Conservation (phyloP, 495 filamentous ascomycete species). For the Penicillium fimorum region DNA sequence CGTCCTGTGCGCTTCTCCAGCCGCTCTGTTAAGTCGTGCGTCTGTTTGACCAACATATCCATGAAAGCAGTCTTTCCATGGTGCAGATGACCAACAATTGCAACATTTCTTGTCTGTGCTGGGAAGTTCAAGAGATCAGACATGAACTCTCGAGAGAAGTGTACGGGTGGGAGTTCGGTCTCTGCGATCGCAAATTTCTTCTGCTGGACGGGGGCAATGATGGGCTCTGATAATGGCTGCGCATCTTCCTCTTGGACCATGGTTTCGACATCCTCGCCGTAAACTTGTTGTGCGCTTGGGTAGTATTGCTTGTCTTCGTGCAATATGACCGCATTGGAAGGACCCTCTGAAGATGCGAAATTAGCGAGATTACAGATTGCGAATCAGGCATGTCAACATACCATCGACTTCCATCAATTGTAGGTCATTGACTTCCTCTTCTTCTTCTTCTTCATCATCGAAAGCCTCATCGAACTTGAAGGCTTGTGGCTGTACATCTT, state of each 20-base stretch:
- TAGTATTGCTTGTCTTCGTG: conserved; percentile 99
- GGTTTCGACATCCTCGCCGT: conserved; percentile 90
- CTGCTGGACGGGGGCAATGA: conserved; percentile 86
- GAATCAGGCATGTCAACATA: conserved; percentile 31
- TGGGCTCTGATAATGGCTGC: conserved; percentile 86
- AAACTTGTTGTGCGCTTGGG: conserved; percentile 91
- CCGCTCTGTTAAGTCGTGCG: conserved; percentile 77
- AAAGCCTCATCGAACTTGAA: conserved; percentile 78
- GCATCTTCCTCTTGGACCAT: conserved; percentile 97
- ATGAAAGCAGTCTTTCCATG: conserved; percentile 98
- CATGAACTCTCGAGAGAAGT: conserved; percentile 89
- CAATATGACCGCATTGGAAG: conserved; percentile 92
- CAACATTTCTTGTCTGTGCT: conserved; percentile 89
- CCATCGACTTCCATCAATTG: conserved; percentile 95
- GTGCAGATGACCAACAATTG: conserved; percentile 87
- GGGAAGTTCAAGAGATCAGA: conserved; percentile 94
- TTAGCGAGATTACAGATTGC: conserved; percentile 14
- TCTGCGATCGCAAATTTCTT: conserved; percentile 97
- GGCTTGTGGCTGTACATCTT: conserved; percentile 64
- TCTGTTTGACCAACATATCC: conserved; percentile 97
- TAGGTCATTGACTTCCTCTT: conserved; percentile 60
- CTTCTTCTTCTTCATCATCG: conserved; percentile 64
- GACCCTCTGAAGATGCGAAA: conserved; percentile 59
- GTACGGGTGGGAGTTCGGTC: conserved; percentile 81
- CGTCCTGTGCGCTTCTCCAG: conserved; percentile 76